Conservation (phyloP, 2,329 filamentous ascomycete species). For the Endocalyx cinctus region DNA sequence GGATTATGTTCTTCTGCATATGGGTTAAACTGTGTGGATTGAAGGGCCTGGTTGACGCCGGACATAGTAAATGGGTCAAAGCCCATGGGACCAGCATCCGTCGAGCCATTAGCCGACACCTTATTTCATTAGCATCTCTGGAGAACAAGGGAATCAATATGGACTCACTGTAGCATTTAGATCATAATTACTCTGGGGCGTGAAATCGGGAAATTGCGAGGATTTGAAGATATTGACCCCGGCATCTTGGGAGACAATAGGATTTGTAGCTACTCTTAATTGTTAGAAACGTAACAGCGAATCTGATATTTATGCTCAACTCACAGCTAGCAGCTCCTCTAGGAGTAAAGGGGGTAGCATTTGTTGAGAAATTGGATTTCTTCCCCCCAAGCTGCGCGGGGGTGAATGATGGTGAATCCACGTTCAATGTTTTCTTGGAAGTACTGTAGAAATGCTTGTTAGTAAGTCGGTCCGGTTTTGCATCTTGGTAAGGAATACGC, state of each 20-base stretch:
- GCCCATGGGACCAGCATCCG: slow-evolving; percentile 29
- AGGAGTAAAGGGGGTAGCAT: slow-evolving; percentile 79
- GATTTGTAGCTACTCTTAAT: slow-evolving; percentile 27
- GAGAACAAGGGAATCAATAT: neutral
- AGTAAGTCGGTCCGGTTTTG: slow-evolving; percentile 15
- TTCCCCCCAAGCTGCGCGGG: slow-evolving; percentile 58
- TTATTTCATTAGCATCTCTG: slow-evolving; percentile 14
- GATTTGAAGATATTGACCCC: slow-evolving; percentile 50
- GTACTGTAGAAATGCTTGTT: slow-evolving; percentile 28
- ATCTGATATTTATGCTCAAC: neutral
- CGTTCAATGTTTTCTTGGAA: slow-evolving; percentile 77
- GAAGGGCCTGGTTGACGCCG: slow-evolving; percentile 47
- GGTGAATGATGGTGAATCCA: slow-evolving; percentile 94
- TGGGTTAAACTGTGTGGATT: slow-evolving; percentile 59
- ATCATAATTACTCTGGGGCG: slow-evolving; percentile 51
- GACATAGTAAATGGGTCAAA: slow-evolving; percentile 64
- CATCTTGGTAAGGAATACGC: too few species aligned
- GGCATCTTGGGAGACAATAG: slow-evolving; percentile 36
- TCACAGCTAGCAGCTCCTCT: slow-evolving; percentile 42
- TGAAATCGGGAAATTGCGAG: slow-evolving; percentile 55
- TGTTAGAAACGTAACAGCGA: slow-evolving; percentile 3
- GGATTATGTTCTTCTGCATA: slow-evolving; percentile 69
- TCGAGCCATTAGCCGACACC: slow-evolving; percentile 21
- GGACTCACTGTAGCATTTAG: slow-evolving; percentile 43
- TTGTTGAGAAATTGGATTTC: slow-evolving; percentile 80